phyloP scores from a whole-genome alignment of 345 rosid genomes.

The Rubroshorea leprosula region DNA sequence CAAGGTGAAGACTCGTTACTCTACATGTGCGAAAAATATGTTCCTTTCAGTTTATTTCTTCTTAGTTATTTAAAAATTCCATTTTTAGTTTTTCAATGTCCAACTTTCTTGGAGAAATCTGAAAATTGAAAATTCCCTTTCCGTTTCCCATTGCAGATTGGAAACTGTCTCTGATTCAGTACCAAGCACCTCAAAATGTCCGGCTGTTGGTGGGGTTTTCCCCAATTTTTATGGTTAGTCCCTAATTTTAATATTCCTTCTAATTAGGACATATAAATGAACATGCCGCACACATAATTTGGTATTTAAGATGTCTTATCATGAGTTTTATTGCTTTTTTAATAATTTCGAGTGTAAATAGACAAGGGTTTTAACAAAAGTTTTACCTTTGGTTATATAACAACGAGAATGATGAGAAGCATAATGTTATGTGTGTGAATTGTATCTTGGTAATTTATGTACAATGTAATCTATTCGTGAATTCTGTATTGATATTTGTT shows the following conservation, averaged over 20 bases:
- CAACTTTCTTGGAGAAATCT: neutral
- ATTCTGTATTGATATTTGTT: neutral
- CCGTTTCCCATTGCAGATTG: neutral
- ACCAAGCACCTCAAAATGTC: no score
- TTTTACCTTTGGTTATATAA: no score
- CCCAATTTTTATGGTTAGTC: slow-evolving; percentile 1
- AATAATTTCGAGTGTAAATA: no score
- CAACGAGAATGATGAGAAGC: no score
- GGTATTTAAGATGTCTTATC: neutral
- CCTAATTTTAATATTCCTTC: no score
- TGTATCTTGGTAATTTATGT: no score
- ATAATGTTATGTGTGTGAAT: neutral
- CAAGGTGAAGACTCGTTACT: neutral
- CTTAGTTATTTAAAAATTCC: no score
- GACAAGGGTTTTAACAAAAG: no score
- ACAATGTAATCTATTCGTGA: no score
- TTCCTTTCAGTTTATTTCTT: neutral
- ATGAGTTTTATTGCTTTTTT: no score
- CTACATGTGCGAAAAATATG: neutral
- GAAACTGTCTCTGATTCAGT: neutral
- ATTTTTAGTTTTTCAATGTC: neutral
- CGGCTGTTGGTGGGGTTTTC: neutral
- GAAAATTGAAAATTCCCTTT: neutral
- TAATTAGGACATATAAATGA: no score
- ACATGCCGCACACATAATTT: no score